Base-by-base conservation (phyloP, 768 basidiomycete genomes). In the Serendipita sp. region DNA sequence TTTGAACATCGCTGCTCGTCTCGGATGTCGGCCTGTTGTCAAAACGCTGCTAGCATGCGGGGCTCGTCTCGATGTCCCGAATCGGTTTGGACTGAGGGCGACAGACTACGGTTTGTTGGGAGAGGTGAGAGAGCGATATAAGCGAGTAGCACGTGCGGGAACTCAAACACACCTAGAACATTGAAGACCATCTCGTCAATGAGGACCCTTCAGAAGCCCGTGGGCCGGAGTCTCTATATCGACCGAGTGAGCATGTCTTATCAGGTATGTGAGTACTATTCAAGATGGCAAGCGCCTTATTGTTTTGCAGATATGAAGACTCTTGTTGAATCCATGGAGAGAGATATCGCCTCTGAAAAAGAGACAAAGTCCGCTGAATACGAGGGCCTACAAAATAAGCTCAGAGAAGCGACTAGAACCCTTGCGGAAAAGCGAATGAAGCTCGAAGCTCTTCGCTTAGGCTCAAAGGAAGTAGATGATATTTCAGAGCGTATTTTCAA, bases 81-180 rank as follows among this genome's bases (percentile, higher is more conserved):
- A 99, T 74, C 97, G 97, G 71, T 76, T 99, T 45, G 96, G 96
- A 2, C 74, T 99, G 69, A 80, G 90, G 61, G 89, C 96, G 1
- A 90, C 86, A 5, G 96, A 99, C 72, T 99, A 94, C 70, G 96
- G 96, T 17, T 82, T 98, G 2, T 91, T 94, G 70, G 84, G 84
- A 11, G 90, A 94, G 77, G 94, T 89, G 68, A 65, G 82, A 48
- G 45, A 48, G n/a, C n/a, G n/a, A n/a, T n/a, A n/a, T n/a, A n/a
- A n/a, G n/a, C n/a, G n/a, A n/a, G n/a, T n/a, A n/a, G n/a, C 45
- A 48, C n/a, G 45, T 42, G n/a, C 26, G 45, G 0, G n/a, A 20
- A 48, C 45, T 48, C 7, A 28, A 5, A 9, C n/a, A n/a, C n/a
- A 20, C n/a, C n/a, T 48, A 48, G 45, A 48, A 48, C 45, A 48